Conservation (phyloP, 2,329 filamentous ascomycete species). For the Didymella glomerata region DNA sequence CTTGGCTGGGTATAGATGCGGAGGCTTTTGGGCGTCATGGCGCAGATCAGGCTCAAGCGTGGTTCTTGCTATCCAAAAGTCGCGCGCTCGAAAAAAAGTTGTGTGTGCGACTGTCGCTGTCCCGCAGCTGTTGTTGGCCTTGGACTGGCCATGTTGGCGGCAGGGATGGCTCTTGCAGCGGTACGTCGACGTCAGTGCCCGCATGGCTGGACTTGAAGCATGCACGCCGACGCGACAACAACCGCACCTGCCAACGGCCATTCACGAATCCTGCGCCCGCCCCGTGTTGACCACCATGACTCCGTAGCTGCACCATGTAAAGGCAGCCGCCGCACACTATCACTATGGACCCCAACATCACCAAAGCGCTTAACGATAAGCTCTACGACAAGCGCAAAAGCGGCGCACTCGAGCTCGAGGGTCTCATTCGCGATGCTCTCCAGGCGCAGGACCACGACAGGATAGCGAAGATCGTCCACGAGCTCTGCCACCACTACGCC, state of each 20-base stretch:
- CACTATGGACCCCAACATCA: constrained; percentile 85
- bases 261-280: constrained; percentile 10
- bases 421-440: constrained; percentile 84
- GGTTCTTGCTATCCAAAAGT: not conserved
- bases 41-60: constrained; percentile 11
- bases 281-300: constrained; percentile 12
- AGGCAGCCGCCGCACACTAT: constrained; percentile 24
- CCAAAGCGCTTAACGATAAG: constrained; percentile 94
- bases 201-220: constrained; percentile 13
- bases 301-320: constrained; percentile 39
- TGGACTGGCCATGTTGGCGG: constrained; percentile 13
- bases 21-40: constrained; percentile 23
- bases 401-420: constrained; percentile 93
- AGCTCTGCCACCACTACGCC: constrained; percentile 96
- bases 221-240: constrained; percentile 20
- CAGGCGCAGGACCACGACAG: constrained; percentile 77
- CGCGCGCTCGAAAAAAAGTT: not conserved
- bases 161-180: constrained; percentile 12
- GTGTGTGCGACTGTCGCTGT: constrained; percentile 3
- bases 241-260: constrained; percentile 18
- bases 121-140: constrained; percentile 14
- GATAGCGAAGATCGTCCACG: constrained; percentile 88
- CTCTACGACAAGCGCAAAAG: constrained; percentile 98
- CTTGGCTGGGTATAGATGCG: constrained; percentile 14
- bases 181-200: constrained; percentile 19